Evolutionary conservation across 78 protist genomes (phyloP).

Genomic region (Protostelium mycophagum): DNA sequence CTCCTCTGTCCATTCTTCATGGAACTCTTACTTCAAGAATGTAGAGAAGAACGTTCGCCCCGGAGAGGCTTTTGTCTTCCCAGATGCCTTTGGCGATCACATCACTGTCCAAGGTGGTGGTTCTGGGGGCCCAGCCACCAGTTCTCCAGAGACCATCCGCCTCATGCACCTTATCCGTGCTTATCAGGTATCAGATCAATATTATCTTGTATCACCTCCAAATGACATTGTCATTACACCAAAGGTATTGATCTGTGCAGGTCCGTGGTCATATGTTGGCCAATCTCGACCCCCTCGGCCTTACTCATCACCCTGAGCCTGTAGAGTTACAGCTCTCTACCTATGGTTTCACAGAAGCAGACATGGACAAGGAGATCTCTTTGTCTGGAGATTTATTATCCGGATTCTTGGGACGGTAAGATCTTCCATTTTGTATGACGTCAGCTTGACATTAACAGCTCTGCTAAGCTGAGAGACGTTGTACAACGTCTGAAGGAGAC

Average conservation of each 20-base stretch:
- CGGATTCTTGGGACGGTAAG: constrained; percentile 33
- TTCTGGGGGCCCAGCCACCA: background rate
- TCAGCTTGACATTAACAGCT: background rate
- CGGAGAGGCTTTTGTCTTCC: constrained; percentile 36
- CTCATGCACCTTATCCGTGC: constrained; percentile 46
- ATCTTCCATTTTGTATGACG: background rate
- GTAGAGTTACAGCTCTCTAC: constrained; percentile 39
- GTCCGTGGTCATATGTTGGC: constrained; percentile 53
- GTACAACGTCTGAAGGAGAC: constrained; percentile 29
- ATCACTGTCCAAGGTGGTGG: background rate
- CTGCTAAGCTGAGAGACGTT: constrained; percentile 41
- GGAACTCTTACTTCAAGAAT: constrained; percentile 42
- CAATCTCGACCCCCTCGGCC: constrained; percentile 45
- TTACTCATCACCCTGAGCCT: constrained; percentile 24
- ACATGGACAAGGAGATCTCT: constrained; percentile 47
- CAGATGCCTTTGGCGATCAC: background rate
- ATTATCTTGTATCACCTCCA: background rate
- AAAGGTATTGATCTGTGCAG: background rate
- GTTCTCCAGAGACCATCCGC: constrained; percentile 33
- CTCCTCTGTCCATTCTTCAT: constrained; percentile 41
- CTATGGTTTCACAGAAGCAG: constrained; percentile 66
- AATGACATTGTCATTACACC: background rate
- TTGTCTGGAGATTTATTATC: constrained; percentile 46
- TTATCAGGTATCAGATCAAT: constrained; percentile 40
- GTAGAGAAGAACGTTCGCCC: constrained; percentile 30